Conservation (phyloP, 1,284 basidiomycete species). For the Cryptococcus maquisensis region DNA sequence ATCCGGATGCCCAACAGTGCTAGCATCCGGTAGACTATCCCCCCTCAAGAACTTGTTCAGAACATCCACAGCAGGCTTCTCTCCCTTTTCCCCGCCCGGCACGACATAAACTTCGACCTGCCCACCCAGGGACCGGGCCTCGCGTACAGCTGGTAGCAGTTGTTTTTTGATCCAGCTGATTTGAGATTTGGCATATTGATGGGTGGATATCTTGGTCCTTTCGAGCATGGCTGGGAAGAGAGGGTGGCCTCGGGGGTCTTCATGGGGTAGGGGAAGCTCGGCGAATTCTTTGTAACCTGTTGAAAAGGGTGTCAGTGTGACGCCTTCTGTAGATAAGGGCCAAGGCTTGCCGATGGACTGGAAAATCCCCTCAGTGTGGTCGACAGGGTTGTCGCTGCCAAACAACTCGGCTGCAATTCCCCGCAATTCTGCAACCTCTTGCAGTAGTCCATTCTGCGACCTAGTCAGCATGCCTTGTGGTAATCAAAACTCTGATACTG, state of each 20-base stretch:
- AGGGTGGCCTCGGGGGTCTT: slow-evolving; percentile 19
- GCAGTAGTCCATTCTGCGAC: slow-evolving; percentile 67
- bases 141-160: slow-evolving; percentile 68
- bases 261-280: slow-evolving; percentile 40
- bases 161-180: slow-evolving; percentile 91
- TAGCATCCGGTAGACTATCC: slow-evolving; percentile 59
- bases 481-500: slow-evolving; percentile 12
- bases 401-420: slow-evolving; percentile 44
- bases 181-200: slow-evolving; percentile 89
- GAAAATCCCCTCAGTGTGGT: slow-evolving; percentile 66
- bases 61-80: slow-evolving; percentile 54
- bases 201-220: slow-evolving; percentile 78
- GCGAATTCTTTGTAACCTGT: slow-evolving; percentile 88
- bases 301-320: neutral
- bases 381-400: slow-evolving; percentile 28
- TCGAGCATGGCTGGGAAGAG: slow-evolving; percentile 61
- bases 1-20: slow-evolving; percentile 54
- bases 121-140: slow-evolving; percentile 49
- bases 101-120: slow-evolving; percentile 47
- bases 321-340: neutral
- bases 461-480: neutral
- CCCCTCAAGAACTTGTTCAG: slow-evolving; percentile 61
- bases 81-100: slow-evolving; percentile 61
- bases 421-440: slow-evolving; percentile 66
- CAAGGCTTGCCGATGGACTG: slow-evolving; percentile 76